Evolutionary conservation across 2,329 filamentous ascomycete species (phyloP).

Genomic region (Aspergillus neotritici): DNA sequence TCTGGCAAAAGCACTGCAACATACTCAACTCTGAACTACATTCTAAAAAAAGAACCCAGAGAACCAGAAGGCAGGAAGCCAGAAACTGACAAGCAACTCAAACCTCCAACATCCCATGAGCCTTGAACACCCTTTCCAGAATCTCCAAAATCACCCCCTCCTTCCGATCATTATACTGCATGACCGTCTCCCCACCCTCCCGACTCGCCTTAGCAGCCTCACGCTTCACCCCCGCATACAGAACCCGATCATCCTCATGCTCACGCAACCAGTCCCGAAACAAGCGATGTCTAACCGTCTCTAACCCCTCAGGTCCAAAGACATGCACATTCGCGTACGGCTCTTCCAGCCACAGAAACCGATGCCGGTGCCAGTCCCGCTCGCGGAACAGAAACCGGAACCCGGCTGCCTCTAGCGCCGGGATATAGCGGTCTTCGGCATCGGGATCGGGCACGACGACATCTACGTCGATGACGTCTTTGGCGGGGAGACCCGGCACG

Average conservation of each 20-base stretch:
- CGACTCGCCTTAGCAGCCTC: constrained; percentile 29
- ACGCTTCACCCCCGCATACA: constrained; percentile 40
- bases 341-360: constrained; percentile 40
- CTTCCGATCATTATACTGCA: constrained; percentile 42
- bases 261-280: constrained; percentile 44
- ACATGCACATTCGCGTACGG: constrained; percentile 47
- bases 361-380: constrained; percentile 46
- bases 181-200: constrained; percentile 28
- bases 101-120: no score
- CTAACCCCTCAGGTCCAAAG: constrained; percentile 41
- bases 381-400: constrained; percentile 47
- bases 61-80: no score
- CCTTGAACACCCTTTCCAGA: constrained; percentile 24
- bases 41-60: no score
- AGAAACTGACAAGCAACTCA: no score
- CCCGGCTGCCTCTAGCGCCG: constrained; percentile 39
- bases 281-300: constrained; percentile 41
- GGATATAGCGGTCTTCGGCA: constrained; percentile 42
- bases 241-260: constrained; percentile 34
- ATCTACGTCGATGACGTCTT: constrained; percentile 51
- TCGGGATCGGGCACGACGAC: constrained; percentile 39
- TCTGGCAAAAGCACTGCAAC: no score
- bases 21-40: no score
- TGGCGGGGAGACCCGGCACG: constrained; percentile 46
- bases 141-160: constrained; percentile 39